Conservation (phyloP, 202 grass and related monocot genomes). For the Zoysia matrella region DNA sequence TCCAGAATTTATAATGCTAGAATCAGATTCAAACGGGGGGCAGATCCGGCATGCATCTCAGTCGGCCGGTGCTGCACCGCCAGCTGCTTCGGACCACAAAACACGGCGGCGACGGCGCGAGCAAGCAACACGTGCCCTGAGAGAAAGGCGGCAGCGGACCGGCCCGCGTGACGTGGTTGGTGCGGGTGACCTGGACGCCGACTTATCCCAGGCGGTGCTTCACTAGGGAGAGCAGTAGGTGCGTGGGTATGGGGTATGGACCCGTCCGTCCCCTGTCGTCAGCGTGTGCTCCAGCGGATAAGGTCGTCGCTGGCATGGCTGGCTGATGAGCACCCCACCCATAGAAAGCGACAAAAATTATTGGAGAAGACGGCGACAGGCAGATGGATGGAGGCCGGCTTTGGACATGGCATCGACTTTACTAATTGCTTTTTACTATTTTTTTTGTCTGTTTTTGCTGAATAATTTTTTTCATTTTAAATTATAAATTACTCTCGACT, state of each 20-base stretch:
- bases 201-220: not conserved
- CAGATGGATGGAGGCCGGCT: not conserved
- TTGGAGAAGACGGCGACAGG: not conserved
- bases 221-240: not conserved
- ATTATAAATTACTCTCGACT: too few species aligned
- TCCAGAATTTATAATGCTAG: too few species aligned
- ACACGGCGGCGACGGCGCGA: not conserved
- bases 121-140: not conserved
- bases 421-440: not conserved
- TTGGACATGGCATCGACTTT: not conserved
- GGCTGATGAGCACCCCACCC: not conserved
- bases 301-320: not conserved
- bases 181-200: not conserved
- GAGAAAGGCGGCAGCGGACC: not conserved
- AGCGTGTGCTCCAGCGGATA: not conserved
- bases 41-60: not conserved
- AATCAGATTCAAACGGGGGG: not conserved
- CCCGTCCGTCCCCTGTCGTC: not conserved
- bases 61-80: not conserved
- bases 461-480: not conserved
- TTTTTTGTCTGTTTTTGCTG: not conserved
- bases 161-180: not conserved
- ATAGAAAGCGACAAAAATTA: not conserved
- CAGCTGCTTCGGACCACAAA: not conserved
- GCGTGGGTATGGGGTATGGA: not conserved